These are phyloP conservation scores for Starmerella stellata DNA, from an alignment of 805 yeast genomes.

Conservation along the genomic window DNA sequence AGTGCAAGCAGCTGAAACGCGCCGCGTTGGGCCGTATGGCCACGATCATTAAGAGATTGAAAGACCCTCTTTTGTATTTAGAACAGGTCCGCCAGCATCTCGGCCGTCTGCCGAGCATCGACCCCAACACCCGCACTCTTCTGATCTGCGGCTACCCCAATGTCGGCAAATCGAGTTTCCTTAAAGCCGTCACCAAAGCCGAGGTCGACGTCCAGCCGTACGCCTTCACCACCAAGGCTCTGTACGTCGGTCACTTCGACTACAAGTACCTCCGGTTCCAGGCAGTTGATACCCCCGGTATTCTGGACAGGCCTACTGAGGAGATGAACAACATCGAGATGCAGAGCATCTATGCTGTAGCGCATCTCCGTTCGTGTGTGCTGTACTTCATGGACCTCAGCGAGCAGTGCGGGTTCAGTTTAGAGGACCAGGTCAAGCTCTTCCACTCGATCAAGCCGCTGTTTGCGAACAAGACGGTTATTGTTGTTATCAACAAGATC, in stretches of 20 bases:
- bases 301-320: conserved; percentile 94
- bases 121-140: conserved; percentile 95
- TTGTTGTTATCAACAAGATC: conserved; percentile 88
- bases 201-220: conserved; percentile 99
- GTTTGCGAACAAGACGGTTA: conserved; percentile 88
- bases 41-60: conserved; percentile 82
- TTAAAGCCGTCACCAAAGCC: conserved; percentile 84
- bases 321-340: conserved; percentile 99
- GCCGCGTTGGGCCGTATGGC: conserved; percentile 99
- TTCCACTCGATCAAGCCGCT: conserved; percentile 94
- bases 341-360: conserved; percentile 98
- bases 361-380: conserved; percentile 91
- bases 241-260: conserved; percentile 97
- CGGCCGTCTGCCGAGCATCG: conserved; percentile 94
- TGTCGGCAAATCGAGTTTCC: conserved; percentile 94
- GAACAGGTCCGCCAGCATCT: conserved; percentile 99
- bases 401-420: conserved; percentile 96
- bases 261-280: conserved; percentile 94
- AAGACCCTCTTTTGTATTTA: conserved; percentile 79
- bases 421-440: conserved; percentile 91
- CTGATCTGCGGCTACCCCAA: conserved; percentile 97
- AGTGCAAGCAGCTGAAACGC: conserved; percentile 94
- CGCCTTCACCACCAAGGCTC: conserved; percentile 94
- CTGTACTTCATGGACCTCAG: conserved; percentile 95
- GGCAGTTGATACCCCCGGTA: conserved; percentile 98